phyloP scores from a whole-genome alignment of 805 yeast species.

The Candida khao-thaluensis region DNA sequence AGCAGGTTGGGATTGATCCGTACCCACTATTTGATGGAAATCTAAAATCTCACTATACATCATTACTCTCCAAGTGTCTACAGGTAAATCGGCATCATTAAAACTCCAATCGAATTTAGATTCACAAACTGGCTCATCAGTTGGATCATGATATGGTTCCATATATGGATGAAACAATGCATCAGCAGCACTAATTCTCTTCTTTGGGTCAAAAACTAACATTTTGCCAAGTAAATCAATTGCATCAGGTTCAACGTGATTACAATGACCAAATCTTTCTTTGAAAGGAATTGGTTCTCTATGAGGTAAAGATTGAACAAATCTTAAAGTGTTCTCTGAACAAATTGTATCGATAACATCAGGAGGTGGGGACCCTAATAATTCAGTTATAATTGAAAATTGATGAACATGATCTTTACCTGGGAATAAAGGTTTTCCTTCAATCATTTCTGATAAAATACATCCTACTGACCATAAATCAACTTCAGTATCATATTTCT shows the following conservation, averaged over 20 bases:
- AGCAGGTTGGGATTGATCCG: constrained; percentile 21
- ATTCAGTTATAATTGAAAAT: constrained; percentile 93
- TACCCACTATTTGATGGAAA: constrained; percentile 83
- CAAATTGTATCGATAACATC: constrained; percentile 96
- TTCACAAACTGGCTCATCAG: constrained; percentile 94
- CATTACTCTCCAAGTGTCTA: constrained; percentile 98
- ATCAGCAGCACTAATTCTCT: constrained; percentile 88
- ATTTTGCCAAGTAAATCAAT: constrained; percentile 83
- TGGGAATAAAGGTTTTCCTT: constrained; percentile 95
- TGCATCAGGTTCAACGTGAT: constrained; percentile 74
- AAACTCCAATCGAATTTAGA: constrained; percentile 97
- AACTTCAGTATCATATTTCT: constrained; percentile 92
- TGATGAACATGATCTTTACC: constrained; percentile 99
- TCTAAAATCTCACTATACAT: constrained; percentile 97
- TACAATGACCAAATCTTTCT: constrained; percentile 68
- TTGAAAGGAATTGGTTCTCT: constrained; percentile 88
- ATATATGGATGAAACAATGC: constrained; percentile 88
- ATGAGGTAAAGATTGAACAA: constrained; percentile 90
- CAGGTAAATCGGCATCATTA: constrained; percentile 96
- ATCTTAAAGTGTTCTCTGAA: constrained; percentile 89
- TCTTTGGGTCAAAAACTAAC: constrained; percentile 93
- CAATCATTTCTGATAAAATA: constrained; percentile 95
- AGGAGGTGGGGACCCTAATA: constrained; percentile 92
- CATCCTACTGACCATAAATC: constrained; percentile 99
- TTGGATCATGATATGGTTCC: constrained; percentile 94